Evolutionary conservation across 2,329 filamentous ascomycete species (phyloP), one percentile per base, ranked within the genome.

Genomic region (Ophiostoma himal-ulmi): DNA sequence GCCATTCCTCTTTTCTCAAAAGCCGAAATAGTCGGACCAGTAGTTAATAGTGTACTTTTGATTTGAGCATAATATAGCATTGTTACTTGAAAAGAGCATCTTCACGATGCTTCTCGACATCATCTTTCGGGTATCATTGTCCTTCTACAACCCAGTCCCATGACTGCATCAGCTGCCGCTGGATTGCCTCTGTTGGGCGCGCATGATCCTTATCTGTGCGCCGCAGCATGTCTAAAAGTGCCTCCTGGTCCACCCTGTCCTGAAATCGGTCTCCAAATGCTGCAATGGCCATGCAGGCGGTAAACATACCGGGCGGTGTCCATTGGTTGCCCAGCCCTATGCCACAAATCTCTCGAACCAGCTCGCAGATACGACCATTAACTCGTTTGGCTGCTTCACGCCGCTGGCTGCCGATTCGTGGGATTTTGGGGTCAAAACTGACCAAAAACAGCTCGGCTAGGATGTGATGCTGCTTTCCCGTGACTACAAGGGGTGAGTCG

Each of bases 391-490:
- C 71, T 2, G 73, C 73, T 11, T 73, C 73, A 22, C 68, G 17
- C n/a, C 73, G 78, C 73, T 72, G 81, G 74, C 57, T 77, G 72
- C 84, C 86, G 1, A 88, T 77, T 60, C 81, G 80, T 0, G 85
- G 85, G 2, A 84, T 78, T 8, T 78, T 82, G 0, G 85, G 86
- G 74, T 88, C 83, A 72, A 86, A 86, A 30, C 84, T 84, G 22
- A 82, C 79, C 1, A 89, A 80, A 41, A 89, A 82, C 6, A 89
- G 82, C 57, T 83, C 81, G 0, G 86, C 85, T 2, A 89, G 80
- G 70, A 87, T 83, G 73, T 86, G 83, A 75, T 89, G 86, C 69
- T 88, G 86, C 20, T 86, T 79, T 0, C 86, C 88, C 10, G 86
- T 85, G 5, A 87, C 85, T 64, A 11, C 22, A n/a, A n/a, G 30